Percentiles rank a stretch among this genome's conserved stretches.
These are phyloP conservation scores for Canna indica DNA, from an alignment of 176 grass and related monocot species.

Conservation along the genomic window DNA sequence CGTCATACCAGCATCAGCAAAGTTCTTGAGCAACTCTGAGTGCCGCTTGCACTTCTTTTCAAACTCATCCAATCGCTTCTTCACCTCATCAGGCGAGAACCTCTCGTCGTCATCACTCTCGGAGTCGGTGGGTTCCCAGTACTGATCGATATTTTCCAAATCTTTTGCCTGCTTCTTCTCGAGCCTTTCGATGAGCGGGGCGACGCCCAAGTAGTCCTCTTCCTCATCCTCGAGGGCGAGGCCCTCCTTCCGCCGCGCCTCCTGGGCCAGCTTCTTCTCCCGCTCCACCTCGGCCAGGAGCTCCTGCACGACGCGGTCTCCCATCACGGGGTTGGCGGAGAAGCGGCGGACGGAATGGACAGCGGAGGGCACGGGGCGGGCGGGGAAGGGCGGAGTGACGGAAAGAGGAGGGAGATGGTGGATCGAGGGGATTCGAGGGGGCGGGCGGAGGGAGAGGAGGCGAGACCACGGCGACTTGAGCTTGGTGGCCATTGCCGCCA, in stretches of 20 bases:
- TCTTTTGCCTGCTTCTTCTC: slow-evolving; percentile 43
- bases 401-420: background rate
- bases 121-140: slow-evolving; percentile 72
- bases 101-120: slow-evolving; percentile 86
- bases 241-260: slow-evolving; percentile 13
- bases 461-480: slow-evolving; percentile 45
- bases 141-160: slow-evolving; percentile 14
- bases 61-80: slow-evolving; percentile 56
- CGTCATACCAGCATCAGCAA: slow-evolving; percentile 57
- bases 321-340: slow-evolving; percentile 18
- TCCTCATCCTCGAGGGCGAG: slow-evolving; percentile 26
- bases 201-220: slow-evolving; percentile 67
- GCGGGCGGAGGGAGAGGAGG: slow-evolving; percentile 34
- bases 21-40: slow-evolving; percentile 44
- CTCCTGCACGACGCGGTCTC: slow-evolving; percentile 31
- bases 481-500: slow-evolving; percentile 41
- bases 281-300: slow-evolving; percentile 52
- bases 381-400: background rate
- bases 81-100: slow-evolving; percentile 36
- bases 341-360: background rate
- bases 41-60: slow-evolving; percentile 77
- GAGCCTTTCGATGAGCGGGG: slow-evolving; percentile 61
- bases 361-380: background rate
- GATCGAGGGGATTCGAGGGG: background rate
- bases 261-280: slow-evolving; percentile 38